Evolutionary conservation across 129 eudicot species (phyloP), one percentile per base, ranked within the genome.

Genomic region (Mikania micrantha): DNA sequence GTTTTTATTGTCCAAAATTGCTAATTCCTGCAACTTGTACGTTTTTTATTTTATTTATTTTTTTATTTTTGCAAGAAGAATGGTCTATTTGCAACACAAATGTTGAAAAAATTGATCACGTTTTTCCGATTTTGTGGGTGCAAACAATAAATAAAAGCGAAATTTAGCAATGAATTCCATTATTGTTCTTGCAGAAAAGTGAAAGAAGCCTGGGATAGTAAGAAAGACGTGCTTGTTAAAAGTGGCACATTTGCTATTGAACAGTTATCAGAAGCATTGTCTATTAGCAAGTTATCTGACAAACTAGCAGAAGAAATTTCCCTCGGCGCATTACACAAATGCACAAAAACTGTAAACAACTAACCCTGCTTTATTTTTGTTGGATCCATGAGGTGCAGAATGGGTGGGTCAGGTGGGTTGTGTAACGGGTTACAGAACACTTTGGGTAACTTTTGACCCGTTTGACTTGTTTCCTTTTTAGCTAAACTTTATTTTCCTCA

Each of bases 191-290:
- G 57, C 81, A 91, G 98, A 76, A 91, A 85, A 77, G 96, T 91
- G 69, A 88, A 91, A 76, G 98, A 88, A 67, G 95, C 98, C 65
- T 91, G 98, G 98, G 95, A 88, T 31, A 84, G 68, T 31, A 84
- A 88, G 77, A 78, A 70, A 73, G 95, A 85, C 6, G 77, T 69
- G 56, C 95, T 91, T 32, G 62, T 91, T 49, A 67, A 80, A 72
- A 85, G 98, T 69, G 95, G 98, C 27, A 36, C 88, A 40, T 88
- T 82, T 80, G 98, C 98, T 21, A 91, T 91, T 4, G 98, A 88
- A 66, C 98, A 91, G 71, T 75, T 91, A 65, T 80, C 98, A 7
- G 88, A 91, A 80, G 96, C 98, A 16, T 74, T 91, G 67, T 44
- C 98, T 50, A 78, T 84, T 28, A 82, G 74, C 67, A 91, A 84